These are phyloP conservation scores for Ganoderma leucocontextum DNA, from an alignment of 1,284 basidiomycete species.

Conservation along the genomic window DNA sequence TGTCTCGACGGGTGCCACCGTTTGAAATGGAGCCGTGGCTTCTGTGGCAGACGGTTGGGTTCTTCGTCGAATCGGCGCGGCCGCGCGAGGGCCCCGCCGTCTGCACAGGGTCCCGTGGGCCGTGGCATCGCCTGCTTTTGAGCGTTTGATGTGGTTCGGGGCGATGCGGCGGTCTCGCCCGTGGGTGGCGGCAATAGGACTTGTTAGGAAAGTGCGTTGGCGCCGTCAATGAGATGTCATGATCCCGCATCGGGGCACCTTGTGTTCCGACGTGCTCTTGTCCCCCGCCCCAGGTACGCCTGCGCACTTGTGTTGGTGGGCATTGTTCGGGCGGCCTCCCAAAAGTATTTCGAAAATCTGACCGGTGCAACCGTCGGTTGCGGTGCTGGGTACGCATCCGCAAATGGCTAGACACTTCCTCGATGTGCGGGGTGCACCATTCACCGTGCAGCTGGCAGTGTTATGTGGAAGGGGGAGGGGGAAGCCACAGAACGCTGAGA, in stretches of 20 bases:
- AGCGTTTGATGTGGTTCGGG: not conserved
- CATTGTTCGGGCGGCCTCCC: not conserved
- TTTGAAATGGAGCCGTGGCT: not conserved
- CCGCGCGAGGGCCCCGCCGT: not conserved
- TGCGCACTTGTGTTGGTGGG: not conserved
- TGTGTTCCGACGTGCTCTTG: conserved; percentile 15
- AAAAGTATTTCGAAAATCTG: not conserved
- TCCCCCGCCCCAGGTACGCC: not conserved
- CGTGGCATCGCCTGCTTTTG: not conserved
- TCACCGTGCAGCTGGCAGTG: not conserved
- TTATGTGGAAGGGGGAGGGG: not conserved
- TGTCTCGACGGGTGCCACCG: conserved; percentile 5
- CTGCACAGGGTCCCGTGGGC: not conserved
- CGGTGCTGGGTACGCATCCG: not conserved
- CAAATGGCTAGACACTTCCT: not conserved
- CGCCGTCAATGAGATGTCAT: conserved; percentile 7
- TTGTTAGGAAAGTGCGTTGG: not conserved
- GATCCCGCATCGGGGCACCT: conserved; percentile 20
- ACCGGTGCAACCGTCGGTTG: not conserved
- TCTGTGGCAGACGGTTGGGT: not conserved
- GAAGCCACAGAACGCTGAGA: not conserved
- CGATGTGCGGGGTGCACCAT: not conserved
- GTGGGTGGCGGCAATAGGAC: not conserved
- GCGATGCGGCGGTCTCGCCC: not conserved
- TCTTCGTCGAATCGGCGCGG: not conserved